Conservation (phyloP, 495 filamentous ascomycete genomes). For the Daldinia childiae region DNA sequence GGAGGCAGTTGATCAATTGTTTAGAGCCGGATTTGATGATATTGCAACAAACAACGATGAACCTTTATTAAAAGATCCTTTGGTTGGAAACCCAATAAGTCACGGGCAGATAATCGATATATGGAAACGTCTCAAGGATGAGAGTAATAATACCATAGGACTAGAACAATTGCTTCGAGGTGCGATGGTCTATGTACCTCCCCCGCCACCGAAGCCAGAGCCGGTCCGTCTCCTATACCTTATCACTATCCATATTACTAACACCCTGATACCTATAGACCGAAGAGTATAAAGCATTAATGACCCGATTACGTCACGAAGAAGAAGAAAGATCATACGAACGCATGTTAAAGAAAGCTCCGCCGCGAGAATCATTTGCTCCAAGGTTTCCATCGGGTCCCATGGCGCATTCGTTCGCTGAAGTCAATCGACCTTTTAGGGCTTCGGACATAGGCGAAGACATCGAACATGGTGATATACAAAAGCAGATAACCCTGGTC, state of each 20-base stretch:
- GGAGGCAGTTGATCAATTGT: slow-evolving; percentile 64
- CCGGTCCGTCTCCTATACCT: slow-evolving; percentile 65
- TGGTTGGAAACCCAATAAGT: slow-evolving; percentile 75
- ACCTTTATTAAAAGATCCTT: slow-evolving; percentile 56
- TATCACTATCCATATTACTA: slow-evolving; percentile 29
- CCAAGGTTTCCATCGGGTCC: slow-evolving; percentile 64
- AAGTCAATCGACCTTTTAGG: slow-evolving; percentile 52
- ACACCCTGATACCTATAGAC: slow-evolving; percentile 60
- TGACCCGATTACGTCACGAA: slow-evolving; percentile 82
- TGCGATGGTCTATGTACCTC: slow-evolving; percentile 76
- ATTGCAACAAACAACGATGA: slow-evolving; percentile 41
- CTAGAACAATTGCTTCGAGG: slow-evolving; percentile 76
- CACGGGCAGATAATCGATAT: slow-evolving; percentile 80
- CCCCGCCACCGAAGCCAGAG: slow-evolving; percentile 79
- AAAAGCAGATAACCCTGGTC: slow-evolving; percentile 77
- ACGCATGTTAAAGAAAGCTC: slow-evolving; percentile 71
- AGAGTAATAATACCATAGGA: slow-evolving; percentile 45
- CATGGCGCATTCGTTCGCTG: slow-evolving; percentile 60
- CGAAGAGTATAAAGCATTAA: slow-evolving; percentile 86
- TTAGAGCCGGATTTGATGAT: slow-evolving; percentile 12
- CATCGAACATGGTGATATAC: slow-evolving; percentile 72
- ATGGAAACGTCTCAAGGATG: slow-evolving; percentile 62
- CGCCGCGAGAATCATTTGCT: slow-evolving; percentile 64
- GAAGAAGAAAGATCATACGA: slow-evolving; percentile 83
- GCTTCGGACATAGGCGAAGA: slow-evolving; percentile 60